Conservation (phyloP, 164 flowering plant species). For the Taxillus chinensis region DNA sequence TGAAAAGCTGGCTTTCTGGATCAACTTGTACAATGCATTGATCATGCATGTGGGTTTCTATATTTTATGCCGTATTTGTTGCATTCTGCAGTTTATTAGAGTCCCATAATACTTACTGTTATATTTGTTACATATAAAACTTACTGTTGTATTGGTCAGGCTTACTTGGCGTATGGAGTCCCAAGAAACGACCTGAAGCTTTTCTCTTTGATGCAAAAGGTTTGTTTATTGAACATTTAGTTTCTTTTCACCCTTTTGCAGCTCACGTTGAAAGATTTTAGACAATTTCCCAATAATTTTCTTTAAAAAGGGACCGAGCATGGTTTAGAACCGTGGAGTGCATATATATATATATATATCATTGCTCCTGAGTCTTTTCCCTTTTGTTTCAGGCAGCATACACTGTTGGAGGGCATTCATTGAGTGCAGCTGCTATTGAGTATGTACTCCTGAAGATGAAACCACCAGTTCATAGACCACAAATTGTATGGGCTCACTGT, state of each 20-base stretch:
- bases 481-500: conserved; percentile 37
- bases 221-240: conserved; percentile 10
- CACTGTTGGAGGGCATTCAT: conserved; percentile 68
- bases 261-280: too few relatives aligned
- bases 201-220: conserved; percentile 82
- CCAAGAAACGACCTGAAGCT: conserved; percentile 67
- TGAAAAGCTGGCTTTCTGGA: conserved; percentile 85
- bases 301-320: too few relatives aligned
- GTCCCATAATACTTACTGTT: too few relatives aligned
- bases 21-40: conserved; percentile 74
- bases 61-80: not conserved
- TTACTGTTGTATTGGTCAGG: conserved; percentile 26
- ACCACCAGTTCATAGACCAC: conserved; percentile 73
- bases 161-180: conserved; percentile 79
- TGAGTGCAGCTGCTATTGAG: conserved; percentile 66
- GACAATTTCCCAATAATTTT: too few relatives aligned
- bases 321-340: too few relatives aligned
- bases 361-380: not conserved
- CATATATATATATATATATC: not conserved
- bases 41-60: conserved; percentile 65
- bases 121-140: not conserved
- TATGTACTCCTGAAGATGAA: conserved; percentile 69
- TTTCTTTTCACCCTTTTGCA: not conserved
- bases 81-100: too few relatives aligned
- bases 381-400: conserved; percentile 55